phyloP scores from a whole-genome alignment of 129 eudicot genomes.

The Cynara cardunculus region DNA sequence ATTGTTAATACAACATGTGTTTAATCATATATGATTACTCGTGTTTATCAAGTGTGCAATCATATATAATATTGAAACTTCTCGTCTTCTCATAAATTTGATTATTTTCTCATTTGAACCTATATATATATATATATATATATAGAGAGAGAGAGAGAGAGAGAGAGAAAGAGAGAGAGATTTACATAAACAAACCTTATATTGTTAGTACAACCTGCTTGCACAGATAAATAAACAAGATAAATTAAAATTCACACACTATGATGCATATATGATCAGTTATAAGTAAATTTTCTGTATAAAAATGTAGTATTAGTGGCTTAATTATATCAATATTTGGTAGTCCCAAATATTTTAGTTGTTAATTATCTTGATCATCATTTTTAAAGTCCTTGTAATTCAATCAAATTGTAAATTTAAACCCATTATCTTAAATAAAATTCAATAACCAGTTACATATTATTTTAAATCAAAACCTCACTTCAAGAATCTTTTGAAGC shows the following conservation, averaged over 20 bases:
- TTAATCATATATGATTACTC: too few species aligned
- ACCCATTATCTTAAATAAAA: neutral
- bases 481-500: slow-evolving; percentile 28
- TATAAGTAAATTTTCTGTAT: too few species aligned
- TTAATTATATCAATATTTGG: neutral
- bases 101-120: too few species aligned
- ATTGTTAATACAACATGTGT: too few species aligned
- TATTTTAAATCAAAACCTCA: neutral
- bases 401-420: neutral
- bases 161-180: too few species aligned
- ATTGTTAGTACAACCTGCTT: neutral
- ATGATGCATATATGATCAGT: too few species aligned
- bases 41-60: too few species aligned
- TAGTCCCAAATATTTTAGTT: neutral
- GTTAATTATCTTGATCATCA: neutral
- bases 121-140: too few species aligned
- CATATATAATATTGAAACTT: too few species aligned
- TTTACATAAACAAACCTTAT: too few species aligned
- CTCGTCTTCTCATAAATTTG: too few species aligned
- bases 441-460: neutral
- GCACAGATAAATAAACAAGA: neutral
- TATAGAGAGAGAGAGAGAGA: too few species aligned
- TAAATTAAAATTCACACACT: neutral
- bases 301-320: neutral
- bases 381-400: neutral